Conservation (phyloP, 306 rosid species). For the Dalbergia oliveri region DNA sequence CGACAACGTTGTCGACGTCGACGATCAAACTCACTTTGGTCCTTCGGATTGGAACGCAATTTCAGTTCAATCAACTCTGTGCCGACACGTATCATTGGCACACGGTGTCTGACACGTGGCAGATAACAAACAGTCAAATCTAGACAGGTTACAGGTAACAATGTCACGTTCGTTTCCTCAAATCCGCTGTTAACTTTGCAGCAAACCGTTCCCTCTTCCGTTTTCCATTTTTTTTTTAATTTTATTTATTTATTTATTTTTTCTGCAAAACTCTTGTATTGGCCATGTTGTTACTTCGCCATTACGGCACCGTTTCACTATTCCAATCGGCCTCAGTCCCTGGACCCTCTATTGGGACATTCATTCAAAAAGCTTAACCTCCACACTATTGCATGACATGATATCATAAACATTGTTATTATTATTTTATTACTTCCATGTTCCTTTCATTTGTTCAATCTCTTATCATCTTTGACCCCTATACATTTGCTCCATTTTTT, state of each 20-base stretch:
- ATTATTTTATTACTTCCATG: background rate
- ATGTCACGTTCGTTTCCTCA: background rate
- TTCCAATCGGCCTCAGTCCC: background rate
- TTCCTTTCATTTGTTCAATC: background rate
- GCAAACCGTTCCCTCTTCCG: background rate
- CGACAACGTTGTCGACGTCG: too few relatives aligned
- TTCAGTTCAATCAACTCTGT: background rate
- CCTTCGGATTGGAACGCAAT: background rate
- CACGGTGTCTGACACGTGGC: background rate
- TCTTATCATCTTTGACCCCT: constrained; percentile 4
- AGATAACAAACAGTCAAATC: background rate
- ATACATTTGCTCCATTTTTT: background rate
- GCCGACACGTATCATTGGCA: background rate
- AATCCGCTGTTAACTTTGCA: background rate
- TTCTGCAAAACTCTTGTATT: background rate
- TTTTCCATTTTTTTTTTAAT: background rate
- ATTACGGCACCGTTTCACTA: constrained; percentile 40
- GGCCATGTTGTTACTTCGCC: background rate
- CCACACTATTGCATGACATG: background rate
- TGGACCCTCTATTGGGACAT: constrained; percentile 30
- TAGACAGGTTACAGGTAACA: background rate
- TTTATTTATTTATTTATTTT: background rate
- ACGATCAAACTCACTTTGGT: background rate
- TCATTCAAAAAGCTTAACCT: background rate
- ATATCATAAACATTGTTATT: background rate